A percentile compares a stretch with the other conserved stretches of the same genome.
phyloP scores from a whole-genome alignment of 2,329 filamentous ascomycete genomes.

The Hypoxylon sp. region DNA sequence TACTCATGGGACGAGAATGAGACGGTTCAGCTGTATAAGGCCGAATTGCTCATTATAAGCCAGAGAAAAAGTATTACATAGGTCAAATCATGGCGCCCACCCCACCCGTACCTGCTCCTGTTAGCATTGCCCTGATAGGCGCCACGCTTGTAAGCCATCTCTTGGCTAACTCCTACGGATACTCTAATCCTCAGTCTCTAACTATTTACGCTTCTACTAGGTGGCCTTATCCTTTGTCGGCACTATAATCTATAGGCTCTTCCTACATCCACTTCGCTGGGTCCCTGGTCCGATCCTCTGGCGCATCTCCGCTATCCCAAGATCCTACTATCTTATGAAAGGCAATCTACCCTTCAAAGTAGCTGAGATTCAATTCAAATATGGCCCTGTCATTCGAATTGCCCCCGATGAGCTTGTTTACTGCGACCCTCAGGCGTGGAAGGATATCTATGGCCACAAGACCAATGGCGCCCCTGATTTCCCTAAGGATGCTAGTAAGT shows the following conservation, averaged over 20 bases:
- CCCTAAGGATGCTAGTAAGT: slow-evolving; percentile 49
- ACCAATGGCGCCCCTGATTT: slow-evolving; percentile 52
- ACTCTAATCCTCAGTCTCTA: background rate
- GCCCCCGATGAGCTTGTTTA: slow-evolving; percentile 61
- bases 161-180: too few relatives aligned
- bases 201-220: slow-evolving; percentile 30
- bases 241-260: slow-evolving; percentile 49
- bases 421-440: slow-evolving; percentile 57
- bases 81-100: slow-evolving; percentile 36
- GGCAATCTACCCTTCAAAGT: slow-evolving; percentile 50
- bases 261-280: slow-evolving; percentile 50
- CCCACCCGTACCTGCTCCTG: background rate
- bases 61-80: background rate
- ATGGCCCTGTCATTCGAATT: slow-evolving; percentile 61
- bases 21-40: background rate
- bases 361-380: slow-evolving; percentile 54
- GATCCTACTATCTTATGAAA: slow-evolving; percentile 43
- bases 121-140: slow-evolving; percentile 26
- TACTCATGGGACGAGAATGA: background rate
- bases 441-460: slow-evolving; percentile 60
- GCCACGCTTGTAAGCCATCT: slow-evolving; percentile 31
- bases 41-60: background rate
- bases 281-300: slow-evolving; percentile 52
- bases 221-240: slow-evolving; percentile 39
- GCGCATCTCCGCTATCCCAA: slow-evolving; percentile 47